Conservation (phyloP, 225 moss, liverwort and hornwort species). For the Physcomitrellopsis africana region DNA sequence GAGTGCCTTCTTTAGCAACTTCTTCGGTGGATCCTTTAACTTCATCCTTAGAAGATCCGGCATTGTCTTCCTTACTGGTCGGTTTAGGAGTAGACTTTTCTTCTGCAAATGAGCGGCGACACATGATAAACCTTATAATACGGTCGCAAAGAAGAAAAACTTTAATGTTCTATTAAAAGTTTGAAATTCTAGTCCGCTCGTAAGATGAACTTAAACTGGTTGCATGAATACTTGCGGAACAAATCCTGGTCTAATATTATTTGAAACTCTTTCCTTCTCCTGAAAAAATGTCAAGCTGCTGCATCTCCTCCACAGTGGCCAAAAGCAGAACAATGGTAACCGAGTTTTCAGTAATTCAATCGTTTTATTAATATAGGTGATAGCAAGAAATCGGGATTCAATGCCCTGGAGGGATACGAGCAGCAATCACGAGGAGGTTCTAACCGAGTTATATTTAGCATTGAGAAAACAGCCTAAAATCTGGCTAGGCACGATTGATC, state of each 20-base stretch:
- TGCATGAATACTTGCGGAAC: background rate
- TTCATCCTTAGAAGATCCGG: conserved; percentile 26
- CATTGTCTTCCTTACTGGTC: conserved; percentile 35
- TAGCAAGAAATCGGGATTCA: background rate
- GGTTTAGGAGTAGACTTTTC: conserved; percentile 37
- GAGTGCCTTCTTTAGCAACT: conserved; percentile 36
- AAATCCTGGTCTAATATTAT: background rate
- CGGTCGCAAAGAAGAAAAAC: conserved; percentile 44
- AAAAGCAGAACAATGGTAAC: conserved; percentile 11
- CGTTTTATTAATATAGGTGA: background rate
- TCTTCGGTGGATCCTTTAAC: conserved; percentile 23
- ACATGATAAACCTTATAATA: conserved; percentile 12
- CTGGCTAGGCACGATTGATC: background rate
- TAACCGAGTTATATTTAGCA: background rate
- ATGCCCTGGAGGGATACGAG: too few species aligned
- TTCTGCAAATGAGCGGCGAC: conserved; percentile 33
- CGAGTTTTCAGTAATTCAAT: conserved; percentile 1
- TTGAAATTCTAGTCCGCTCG: background rate
- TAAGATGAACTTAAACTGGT: background rate
- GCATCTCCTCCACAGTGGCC: background rate
- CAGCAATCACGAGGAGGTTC: background rate
- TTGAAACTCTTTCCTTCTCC: conserved; percentile 1
- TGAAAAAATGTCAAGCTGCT: conserved; percentile 15
- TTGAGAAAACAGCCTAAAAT: background rate
- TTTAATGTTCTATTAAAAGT: conserved; percentile 50